These are phyloP conservation scores for Hemileccinum impolitum DNA, from an alignment of 768 basidiomycete species.

Conservation along the genomic window DNA sequence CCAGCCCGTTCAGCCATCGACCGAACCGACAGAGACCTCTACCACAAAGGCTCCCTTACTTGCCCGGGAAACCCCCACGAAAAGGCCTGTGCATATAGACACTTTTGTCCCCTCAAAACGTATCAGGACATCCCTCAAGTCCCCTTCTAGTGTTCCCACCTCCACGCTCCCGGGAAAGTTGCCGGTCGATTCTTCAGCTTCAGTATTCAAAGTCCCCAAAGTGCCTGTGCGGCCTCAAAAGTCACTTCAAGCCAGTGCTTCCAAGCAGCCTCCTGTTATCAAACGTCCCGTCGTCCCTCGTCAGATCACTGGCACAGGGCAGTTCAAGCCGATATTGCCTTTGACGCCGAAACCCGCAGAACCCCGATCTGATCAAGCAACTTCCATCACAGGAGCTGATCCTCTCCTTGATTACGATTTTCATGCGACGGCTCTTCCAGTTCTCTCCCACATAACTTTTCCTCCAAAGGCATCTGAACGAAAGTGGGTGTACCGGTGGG, in stretches of 20 bases:
- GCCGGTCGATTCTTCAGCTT: slow-evolving; percentile 1
- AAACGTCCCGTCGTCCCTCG: not conserved
- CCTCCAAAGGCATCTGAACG: slow-evolving; percentile 61
- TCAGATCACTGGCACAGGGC: not conserved
- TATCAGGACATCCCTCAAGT: slow-evolving; percentile 2
- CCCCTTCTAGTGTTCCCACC: not conserved
- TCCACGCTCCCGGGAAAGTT: not conserved
- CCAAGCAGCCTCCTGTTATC: not conserved
- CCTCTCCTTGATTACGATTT: not conserved
- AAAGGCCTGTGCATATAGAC: slow-evolving; percentile 22
- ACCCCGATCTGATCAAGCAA: not conserved
- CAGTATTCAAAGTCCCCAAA: slow-evolving; percentile 6
- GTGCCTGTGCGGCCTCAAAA: not conserved
- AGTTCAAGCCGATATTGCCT: slow-evolving; percentile 16
- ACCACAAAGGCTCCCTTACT: not conserved
- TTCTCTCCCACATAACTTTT: slow-evolving; percentile 43
- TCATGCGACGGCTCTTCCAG: slow-evolving; percentile 1
- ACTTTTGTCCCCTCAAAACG: slow-evolving; percentile 13
- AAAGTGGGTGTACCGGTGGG: slow-evolving; percentile 49
- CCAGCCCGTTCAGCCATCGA: not conserved
- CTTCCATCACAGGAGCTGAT: not conserved
- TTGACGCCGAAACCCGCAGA: not conserved
- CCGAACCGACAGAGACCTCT: not conserved
- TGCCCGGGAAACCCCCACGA: slow-evolving; percentile 5
- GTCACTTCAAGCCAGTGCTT: not conserved